A percentile compares a stretch with the other conserved stretches of the same genome.
These are phyloP conservation scores for Trifolium subterraneum DNA, from an alignment of 306 rosid species.

Conservation along the genomic window DNA sequence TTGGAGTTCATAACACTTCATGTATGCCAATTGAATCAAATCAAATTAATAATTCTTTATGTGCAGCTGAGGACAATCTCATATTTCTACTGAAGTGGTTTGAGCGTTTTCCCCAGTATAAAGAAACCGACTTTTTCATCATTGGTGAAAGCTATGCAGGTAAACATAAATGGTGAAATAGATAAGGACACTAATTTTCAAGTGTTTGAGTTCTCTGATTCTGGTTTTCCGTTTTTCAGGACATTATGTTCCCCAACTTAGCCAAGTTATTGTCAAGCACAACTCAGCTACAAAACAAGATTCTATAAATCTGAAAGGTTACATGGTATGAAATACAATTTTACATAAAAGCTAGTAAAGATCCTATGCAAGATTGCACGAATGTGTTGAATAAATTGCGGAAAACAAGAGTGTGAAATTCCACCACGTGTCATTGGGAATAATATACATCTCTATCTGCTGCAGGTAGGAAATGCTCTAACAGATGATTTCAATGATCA, in stretches of 20 bases:
- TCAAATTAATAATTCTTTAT: slow-evolving; percentile 1
- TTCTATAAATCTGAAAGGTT: slow-evolving; percentile 80
- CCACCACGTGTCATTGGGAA: not conserved
- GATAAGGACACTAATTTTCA: slow-evolving; percentile 6
- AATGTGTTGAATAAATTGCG: not conserved
- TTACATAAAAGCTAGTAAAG: not conserved
- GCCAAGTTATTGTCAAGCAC: slow-evolving; percentile 77
- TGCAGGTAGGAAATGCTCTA: slow-evolving; percentile 96
- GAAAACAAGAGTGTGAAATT: not conserved
- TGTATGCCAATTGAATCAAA: not conserved
- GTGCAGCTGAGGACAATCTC: slow-evolving; percentile 75
- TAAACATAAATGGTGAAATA: slow-evolving; percentile 37
- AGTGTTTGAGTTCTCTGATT: slow-evolving; percentile 10
- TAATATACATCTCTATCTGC: slow-evolving; percentile 28
- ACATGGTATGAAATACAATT: slow-evolving; percentile 61
- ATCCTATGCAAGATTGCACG: not conserved
- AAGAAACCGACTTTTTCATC: slow-evolving; percentile 67
- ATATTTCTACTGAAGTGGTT: slow-evolving; percentile 76
- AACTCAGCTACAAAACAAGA: slow-evolving; percentile 53
- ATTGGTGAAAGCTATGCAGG: slow-evolving; percentile 96
- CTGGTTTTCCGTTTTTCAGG: slow-evolving; percentile 52
- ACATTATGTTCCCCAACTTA: slow-evolving; percentile 94
- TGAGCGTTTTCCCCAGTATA: slow-evolving; percentile 82
- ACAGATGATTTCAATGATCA: slow-evolving; percentile 81
- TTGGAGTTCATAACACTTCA: not conserved